phyloP scores from a whole-genome alignment of 257 asterid species.

The Avicennia marina region DNA sequence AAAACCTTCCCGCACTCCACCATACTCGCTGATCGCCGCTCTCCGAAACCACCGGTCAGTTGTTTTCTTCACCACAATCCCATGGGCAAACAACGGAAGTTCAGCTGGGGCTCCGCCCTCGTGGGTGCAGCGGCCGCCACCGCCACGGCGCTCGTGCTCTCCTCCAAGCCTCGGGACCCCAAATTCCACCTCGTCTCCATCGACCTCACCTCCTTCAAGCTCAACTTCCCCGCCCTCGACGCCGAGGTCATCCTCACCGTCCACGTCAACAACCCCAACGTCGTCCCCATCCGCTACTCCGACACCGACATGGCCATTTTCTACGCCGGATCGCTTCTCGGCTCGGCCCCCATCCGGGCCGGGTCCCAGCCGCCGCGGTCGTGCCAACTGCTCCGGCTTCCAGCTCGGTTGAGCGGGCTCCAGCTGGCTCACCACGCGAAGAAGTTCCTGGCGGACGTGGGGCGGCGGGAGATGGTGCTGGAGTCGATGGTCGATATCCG shows the following conservation, averaged over 20 bases:
- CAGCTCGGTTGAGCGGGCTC: constrained; percentile 78
- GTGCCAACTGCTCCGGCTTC: constrained; percentile 78
- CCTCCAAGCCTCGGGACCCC: constrained; percentile 74
- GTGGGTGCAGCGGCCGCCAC: constrained; percentile 79
- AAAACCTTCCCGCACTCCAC: neutral
- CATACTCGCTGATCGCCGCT: neutral
- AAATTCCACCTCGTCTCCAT: constrained; percentile 78
- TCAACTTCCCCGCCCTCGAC: constrained; percentile 81
- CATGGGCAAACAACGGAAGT: constrained; percentile 33
- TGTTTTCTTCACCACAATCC: neutral
- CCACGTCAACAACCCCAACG: constrained; percentile 95
- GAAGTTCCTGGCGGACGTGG: constrained; percentile 63
- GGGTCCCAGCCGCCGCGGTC: constrained; percentile 91
- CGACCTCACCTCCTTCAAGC: constrained; percentile 75
- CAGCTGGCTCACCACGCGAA: constrained; percentile 69
- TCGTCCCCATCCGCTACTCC: constrained; percentile 61
- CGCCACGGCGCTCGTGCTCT: constrained; percentile 33
- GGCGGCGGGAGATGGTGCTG: constrained; percentile 81
- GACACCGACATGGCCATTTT: constrained; percentile 67
- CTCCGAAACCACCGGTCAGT: neutral
- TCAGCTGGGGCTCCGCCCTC: constrained; percentile 88
- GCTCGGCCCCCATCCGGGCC: constrained; percentile 67
- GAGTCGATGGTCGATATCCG: constrained; percentile 71
- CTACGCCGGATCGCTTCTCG: constrained; percentile 77
- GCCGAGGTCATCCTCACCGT: constrained; percentile 73